These are phyloP conservation scores for Coriaria nepalensis DNA, from an alignment of 306 rosid species.

Conservation along the genomic window DNA sequence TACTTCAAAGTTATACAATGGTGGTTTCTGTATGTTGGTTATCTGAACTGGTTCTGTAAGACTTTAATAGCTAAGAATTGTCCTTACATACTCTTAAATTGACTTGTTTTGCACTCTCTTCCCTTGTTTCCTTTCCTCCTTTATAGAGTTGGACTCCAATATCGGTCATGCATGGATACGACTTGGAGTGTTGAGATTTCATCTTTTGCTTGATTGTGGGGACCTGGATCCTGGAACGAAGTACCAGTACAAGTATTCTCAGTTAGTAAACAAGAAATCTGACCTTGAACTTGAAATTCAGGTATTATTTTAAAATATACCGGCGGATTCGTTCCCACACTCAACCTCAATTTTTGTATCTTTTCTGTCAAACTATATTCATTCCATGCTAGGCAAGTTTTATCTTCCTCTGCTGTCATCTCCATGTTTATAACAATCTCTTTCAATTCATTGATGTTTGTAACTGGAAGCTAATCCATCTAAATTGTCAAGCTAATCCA, in stretches of 20 bases:
- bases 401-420: no score
- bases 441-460: no score
- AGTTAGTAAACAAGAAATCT: constrained; percentile 46
- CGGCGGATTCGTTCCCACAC: no score
- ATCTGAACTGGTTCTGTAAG: neutral
- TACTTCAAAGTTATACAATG: constrained; percentile 1
- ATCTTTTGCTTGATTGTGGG: constrained; percentile 56
- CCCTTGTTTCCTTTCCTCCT: constrained; percentile 1
- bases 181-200: constrained; percentile 61
- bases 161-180: constrained; percentile 64
- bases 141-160: constrained; percentile 28
- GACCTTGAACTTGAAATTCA: constrained; percentile 62
- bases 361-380: no score
- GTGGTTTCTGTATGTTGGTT: no score
- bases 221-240: constrained; percentile 80
- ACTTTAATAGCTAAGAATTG: neutral
- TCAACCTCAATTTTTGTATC: no score
- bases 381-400: no score
- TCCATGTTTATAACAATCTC: no score
- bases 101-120: neutral
- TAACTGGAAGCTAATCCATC: neutral
- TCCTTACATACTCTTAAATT: neutral
- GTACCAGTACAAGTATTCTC: constrained; percentile 47
- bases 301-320: constrained; percentile 26
- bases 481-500: no score